Evolutionary conservation across 257 asterid genomes (phyloP), one percentile per base, ranked within the genome.

Genomic region (Datura wrightii): DNA sequence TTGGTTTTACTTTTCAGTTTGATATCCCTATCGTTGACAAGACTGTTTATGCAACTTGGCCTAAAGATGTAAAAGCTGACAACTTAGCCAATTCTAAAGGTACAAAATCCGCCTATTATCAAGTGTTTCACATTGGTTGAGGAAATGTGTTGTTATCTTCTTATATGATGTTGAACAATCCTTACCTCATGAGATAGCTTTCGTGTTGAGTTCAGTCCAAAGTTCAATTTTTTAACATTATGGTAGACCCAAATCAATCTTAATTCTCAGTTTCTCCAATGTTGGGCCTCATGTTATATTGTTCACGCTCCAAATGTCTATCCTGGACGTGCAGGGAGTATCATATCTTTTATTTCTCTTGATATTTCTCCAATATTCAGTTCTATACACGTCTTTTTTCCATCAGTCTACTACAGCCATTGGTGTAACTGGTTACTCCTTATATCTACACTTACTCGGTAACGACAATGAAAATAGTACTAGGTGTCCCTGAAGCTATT

Each of bases 51-150:
- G 84, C 92, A 80, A 36, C 85, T 81, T 90, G 94, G 96, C 82
- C 87, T 3, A 92, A 84, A 85, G 80, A 86, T 19, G 85, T 82
- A 6, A 88, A 90, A 53, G 44, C 46, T 10, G 87, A 85, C 72
- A 89, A 83, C 83, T 88, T 90, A 36, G 82, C 90, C 74, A 86
- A 90, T 42, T 55, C 91, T 34, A 92, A 87, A 91, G 93, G 98
- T 94, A 84, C 83, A 81, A 65, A 65, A 36, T 36, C 46, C 19
- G 5, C 53, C 3, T 3, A 44, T 16, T 9, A 24, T 60, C 13
- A 60, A 3, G 69, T 62, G 39, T 62, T 62, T 10, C 1, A 10
- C 69, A 10, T 62, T 62, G 69, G 78, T 36, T 24, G 31, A 24
- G 31, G 31, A 24, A 24, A 24, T 24, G 31, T 24, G 31, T 24